Evolutionary conservation across 495 filamentous ascomycete genomes (phyloP).

Genomic region (Pseudevernia furfuracea): DNA sequence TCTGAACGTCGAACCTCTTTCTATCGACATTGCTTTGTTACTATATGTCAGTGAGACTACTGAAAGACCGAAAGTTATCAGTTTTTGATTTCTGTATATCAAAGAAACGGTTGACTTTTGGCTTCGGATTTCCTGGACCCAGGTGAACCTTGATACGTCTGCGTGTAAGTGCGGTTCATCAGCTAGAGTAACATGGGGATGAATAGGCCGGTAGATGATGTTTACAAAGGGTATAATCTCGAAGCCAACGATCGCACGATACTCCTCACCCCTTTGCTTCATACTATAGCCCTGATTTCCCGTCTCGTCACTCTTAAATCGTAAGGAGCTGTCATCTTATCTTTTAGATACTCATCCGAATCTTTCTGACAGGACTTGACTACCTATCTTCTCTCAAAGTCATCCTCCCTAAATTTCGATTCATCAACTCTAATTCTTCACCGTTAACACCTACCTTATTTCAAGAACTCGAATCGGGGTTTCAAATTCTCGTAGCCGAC

Average conservation of each 20-base stretch:
- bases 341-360: not conserved
- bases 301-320: not conserved
- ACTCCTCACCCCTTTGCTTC: slow-evolving; percentile 64
- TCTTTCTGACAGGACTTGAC: not conserved
- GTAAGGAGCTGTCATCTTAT: not conserved
- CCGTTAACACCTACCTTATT: slow-evolving; percentile 65
- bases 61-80: slow-evolving; percentile 65
- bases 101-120: not conserved
- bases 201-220: slow-evolving; percentile 44
- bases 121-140: slow-evolving; percentile 50
- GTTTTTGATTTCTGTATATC: not conserved
- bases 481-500: slow-evolving; percentile 67
- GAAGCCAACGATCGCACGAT: slow-evolving; percentile 60
- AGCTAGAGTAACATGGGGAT: slow-evolving; percentile 33
- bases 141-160: slow-evolving; percentile 50
- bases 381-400: not conserved
- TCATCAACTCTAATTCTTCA: slow-evolving; percentile 74
- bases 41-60: slow-evolving; percentile 70
- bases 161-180: not conserved
- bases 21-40: slow-evolving; percentile 55
- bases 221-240: slow-evolving; percentile 61
- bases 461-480: slow-evolving; percentile 56
- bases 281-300: slow-evolving; percentile 53
- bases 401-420: slow-evolving; percentile 46
- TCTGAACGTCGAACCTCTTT: not conserved